Evolutionary conservation across 1,284 basidiomycete genomes (phyloP), one percentile per base, ranked within the genome.

Genomic region (Austroboletus novae-zelandiae): DNA sequence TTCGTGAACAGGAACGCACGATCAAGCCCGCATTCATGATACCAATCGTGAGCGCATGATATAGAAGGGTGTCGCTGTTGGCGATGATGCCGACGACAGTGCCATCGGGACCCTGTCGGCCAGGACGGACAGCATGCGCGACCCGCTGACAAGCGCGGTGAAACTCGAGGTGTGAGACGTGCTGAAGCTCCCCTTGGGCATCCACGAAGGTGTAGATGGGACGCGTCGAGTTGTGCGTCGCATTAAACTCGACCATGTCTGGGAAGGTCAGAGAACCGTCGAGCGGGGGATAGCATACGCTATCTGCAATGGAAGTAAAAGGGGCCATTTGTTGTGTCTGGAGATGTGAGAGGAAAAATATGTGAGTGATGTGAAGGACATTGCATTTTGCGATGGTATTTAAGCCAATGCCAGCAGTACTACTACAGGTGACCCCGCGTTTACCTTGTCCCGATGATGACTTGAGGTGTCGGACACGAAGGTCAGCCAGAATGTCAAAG

Each of bases 101-200:
- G 5, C 57, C 54, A 11, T 63, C 57, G 0, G 45, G 23, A 2
- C 59, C 58, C 8, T 50, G 18, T 1, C 56, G 42, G 18, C 48
- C 34, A 2, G 62, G 65, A 9, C 62, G 61, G n/a, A 71, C 13
- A 6, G 56, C 50, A 32, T 61, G 60, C 0, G 69, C 70, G 20
- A 61, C 46, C 3, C 68, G 61, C 25, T 71, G 69, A 20, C 56
- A 54, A 2, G 69, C 69, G 0, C 61, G 59, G 17, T 53, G 55
- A 50, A 71, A 71, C 46, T 71, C 69, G 2, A 64, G 40, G 30
- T 64, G 53, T 0, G 66, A 59, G 18, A 71, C 56, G 15, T 47
- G 46, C 13, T 40, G 32, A 9, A 63, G 39, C 5, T 52, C 36
- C 25, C 10, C 29, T 23, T 23, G 20, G 20, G 20, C 20, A 23